Evolutionary conservation across 2,329 filamentous ascomycete genomes (phyloP).

Genomic region (Paradendryphiella salina): DNA sequence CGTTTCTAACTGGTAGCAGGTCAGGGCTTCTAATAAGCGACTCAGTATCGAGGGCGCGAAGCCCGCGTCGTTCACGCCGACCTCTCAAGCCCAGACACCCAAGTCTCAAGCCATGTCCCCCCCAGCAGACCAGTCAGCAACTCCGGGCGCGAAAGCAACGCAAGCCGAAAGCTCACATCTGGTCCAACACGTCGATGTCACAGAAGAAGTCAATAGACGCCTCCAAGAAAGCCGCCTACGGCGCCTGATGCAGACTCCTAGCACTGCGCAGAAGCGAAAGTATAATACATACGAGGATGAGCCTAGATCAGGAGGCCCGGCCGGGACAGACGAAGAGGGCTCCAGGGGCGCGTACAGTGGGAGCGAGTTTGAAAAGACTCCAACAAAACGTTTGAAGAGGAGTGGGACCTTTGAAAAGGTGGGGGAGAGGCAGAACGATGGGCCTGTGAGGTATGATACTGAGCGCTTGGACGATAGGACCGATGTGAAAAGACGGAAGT

Average conservation of each 20-base stretch:
- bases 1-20: constrained; percentile 13
- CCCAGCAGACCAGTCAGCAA: constrained; percentile 19
- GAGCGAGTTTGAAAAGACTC: constrained; percentile 23
- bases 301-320: constrained; percentile 20
- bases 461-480: constrained; percentile 14
- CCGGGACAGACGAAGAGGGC: constrained; percentile 20
- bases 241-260: constrained; percentile 39
- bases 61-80: constrained; percentile 3
- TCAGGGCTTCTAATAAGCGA: constrained; percentile 31
- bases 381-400: constrained; percentile 32
- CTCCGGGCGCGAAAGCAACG: constrained; percentile 19
- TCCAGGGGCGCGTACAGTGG: constrained; percentile 12
- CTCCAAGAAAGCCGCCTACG: constrained; percentile 37
- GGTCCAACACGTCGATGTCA: constrained; percentile 38
- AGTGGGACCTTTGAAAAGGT: constrained; percentile 31
- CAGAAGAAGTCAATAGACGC: constrained; percentile 40
- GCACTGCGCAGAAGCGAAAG: constrained; percentile 43
- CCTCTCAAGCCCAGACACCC: constrained; percentile 11
- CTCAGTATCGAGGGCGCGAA: constrained; percentile 36
- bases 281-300: constrained; percentile 34
- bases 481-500: constrained; percentile 26
- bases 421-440: constrained; percentile 28
- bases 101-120: constrained; percentile 19
- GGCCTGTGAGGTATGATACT: not conserved
- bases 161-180: constrained; percentile 23